Evolutionary conservation across 1,284 basidiomycete species (phyloP).

Genomic region (Quambalaria eucalypti): DNA sequence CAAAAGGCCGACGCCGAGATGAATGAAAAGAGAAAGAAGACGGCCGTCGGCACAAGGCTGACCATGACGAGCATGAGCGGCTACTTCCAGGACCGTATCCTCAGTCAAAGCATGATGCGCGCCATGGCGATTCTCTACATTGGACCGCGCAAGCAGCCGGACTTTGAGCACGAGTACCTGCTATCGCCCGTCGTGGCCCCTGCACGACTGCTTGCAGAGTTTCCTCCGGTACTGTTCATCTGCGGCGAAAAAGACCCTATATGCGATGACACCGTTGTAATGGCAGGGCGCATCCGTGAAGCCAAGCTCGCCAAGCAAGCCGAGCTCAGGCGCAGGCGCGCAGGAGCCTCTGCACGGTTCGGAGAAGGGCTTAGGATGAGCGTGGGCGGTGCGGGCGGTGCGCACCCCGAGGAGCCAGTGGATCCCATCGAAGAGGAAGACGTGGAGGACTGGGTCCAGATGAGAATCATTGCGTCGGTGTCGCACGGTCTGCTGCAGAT

Average conservation of each 20-base stretch:
- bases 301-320: conserved; percentile 65
- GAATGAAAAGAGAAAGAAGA: conserved; percentile 16
- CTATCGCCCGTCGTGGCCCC: conserved; percentile 89
- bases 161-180: conserved; percentile 87
- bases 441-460: conserved; percentile 89
- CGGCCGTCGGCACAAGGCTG: conserved; percentile 67
- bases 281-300: conserved; percentile 82
- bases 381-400: conserved; percentile 49
- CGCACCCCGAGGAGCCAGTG: neutral
- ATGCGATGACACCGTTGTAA: conserved; percentile 63
- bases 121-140: conserved; percentile 97
- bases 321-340: conserved; percentile 48
- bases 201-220: conserved; percentile 69
- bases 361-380: conserved; percentile 52
- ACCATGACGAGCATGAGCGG: conserved; percentile 94
- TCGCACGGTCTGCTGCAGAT: conserved; percentile 59
- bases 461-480: conserved; percentile 53
- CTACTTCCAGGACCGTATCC: conserved; percentile 38
- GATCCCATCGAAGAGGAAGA: conserved; percentile 58
- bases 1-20: conserved; percentile 15
- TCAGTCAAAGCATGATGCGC: conserved; percentile 58
- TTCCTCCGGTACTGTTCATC: conserved; percentile 71
- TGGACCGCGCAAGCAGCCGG: conserved; percentile 80
- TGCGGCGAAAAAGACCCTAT: conserved; percentile 81
- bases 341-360: conserved; percentile 43